Evolutionary conservation across 2,329 filamentous ascomycete genomes (phyloP).

Genomic region (Pleomassaria siparia): DNA sequence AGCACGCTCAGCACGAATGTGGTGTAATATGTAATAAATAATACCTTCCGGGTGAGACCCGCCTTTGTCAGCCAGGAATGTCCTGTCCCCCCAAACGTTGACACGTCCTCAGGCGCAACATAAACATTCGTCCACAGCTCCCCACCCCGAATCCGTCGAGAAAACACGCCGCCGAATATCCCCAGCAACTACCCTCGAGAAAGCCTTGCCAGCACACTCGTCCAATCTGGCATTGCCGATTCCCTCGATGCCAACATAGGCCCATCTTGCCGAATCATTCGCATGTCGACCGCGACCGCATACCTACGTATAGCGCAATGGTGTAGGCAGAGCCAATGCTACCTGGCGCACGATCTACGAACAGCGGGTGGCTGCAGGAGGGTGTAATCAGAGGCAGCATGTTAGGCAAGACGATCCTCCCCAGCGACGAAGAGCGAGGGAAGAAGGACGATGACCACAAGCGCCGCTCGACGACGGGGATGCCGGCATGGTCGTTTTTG

Average conservation of each 20-base stretch:
- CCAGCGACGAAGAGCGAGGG: constrained; percentile 63
- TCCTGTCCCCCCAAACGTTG: too few species aligned
- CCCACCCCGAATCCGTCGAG: not conserved
- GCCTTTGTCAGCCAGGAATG: not conserved
- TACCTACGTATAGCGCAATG: constrained; percentile 20
- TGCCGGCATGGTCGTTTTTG: constrained; percentile 24
- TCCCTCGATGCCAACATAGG: not conserved
- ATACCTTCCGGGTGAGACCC: too few species aligned
- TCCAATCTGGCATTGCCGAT: not conserved
- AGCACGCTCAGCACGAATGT: too few species aligned
- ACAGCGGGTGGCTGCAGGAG: constrained; percentile 31
- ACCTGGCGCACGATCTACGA: constrained; percentile 19
- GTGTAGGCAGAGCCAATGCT: constrained; percentile 28
- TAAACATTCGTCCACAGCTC: too few species aligned
- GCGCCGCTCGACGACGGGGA: constrained; percentile 36
- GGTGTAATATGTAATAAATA: too few species aligned
- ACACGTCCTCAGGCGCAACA: not conserved
- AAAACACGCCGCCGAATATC: not conserved
- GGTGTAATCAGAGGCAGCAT: constrained; percentile 30
- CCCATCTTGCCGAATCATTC: constrained; percentile 2
- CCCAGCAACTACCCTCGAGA: not conserved
- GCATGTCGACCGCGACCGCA: constrained; percentile 17
- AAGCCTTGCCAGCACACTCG: not conserved
- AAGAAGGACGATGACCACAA: constrained; percentile 66
- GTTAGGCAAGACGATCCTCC: constrained; percentile 47